phyloP scores from a whole-genome alignment of 1,284 basidiomycete genomes.

The Ustanciosporium gigantosporum region DNA sequence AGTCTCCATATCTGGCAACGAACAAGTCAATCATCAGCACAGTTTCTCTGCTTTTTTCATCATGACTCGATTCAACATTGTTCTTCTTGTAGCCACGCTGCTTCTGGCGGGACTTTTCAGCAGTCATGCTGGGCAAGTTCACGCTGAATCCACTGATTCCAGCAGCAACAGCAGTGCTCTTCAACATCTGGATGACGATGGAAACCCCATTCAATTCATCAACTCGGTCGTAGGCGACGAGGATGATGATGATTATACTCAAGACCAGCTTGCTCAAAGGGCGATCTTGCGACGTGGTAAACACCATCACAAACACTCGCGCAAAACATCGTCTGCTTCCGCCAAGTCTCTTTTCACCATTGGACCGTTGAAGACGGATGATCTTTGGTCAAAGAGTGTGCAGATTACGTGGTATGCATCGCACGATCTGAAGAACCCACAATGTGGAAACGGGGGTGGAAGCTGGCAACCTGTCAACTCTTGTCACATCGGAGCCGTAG shows the following conservation, averaged over 20 bases:
- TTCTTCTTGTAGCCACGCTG: too few species aligned
- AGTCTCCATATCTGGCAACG: too few species aligned
- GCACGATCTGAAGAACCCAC: conserved; percentile 51
- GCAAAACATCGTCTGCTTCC: conserved; percentile 1
- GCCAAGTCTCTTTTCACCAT: conserved; percentile 22
- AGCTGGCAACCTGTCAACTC: conserved; percentile 49
- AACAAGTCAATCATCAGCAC: too few species aligned
- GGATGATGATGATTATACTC: conserved; percentile 38
- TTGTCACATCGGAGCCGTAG: conserved; percentile 54
- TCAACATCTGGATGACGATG: conserved; percentile 47
- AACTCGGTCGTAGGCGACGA: conserved; percentile 47
- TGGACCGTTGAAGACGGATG: conserved; percentile 13
- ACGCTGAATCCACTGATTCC: too few species aligned
- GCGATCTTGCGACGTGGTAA: conserved; percentile 25
- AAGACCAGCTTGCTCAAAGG: conserved; percentile 26
- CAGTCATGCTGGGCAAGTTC: too few species aligned
- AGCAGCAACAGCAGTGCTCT: too few species aligned
- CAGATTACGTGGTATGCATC: conserved; percentile 57
- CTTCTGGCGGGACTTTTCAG: too few species aligned
- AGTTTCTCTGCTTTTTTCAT: too few species aligned
- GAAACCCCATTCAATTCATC: conserved; percentile 38
- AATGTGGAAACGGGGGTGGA: conserved; percentile 49
- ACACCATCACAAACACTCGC: conserved; percentile 31
- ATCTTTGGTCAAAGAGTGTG: conserved; percentile 22
- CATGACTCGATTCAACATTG: too few species aligned